Percentiles rank a stretch among this genome's conserved stretches.
These are phyloP conservation scores for Poa annua DNA, from an alignment of 176 grass and related monocot species.

Conservation along the genomic window DNA sequence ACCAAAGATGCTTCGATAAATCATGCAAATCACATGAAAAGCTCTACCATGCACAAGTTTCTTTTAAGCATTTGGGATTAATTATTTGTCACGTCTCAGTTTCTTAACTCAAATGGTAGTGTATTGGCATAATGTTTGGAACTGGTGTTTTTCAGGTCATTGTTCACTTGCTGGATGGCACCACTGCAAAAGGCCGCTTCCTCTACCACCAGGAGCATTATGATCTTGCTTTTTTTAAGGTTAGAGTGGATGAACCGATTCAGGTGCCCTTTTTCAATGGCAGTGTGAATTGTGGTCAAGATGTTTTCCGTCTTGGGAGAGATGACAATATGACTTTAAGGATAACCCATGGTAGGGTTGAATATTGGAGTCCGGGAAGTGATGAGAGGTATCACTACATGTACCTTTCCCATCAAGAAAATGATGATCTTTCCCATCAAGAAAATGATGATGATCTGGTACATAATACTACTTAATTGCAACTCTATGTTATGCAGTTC, in stretches of 20 bases:
- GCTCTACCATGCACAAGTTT: no score
- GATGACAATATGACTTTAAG: not conserved
- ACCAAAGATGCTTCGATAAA: no score
- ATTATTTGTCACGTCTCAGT: no score
- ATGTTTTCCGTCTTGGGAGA: not conserved
- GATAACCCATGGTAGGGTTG: conserved; percentile 6
- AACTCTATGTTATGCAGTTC: not conserved
- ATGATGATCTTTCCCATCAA: not conserved
- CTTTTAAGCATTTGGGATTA: no score
- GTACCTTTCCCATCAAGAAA: not conserved
- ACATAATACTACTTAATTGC: not conserved
- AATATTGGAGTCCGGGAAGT: not conserved
- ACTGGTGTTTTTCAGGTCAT: not conserved
- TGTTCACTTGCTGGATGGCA: conserved; percentile 2
- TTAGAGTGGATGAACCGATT: not conserved
- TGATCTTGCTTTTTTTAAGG: not conserved
- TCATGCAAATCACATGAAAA: no score
- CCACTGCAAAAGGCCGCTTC: not conserved
- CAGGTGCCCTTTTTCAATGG: not conserved
- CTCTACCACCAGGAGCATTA: conserved; percentile 30
- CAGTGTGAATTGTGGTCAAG: not conserved
- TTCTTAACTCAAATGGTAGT: no score
- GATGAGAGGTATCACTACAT: not conserved
- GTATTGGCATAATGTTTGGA: not conserved
- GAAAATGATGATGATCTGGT: not conserved